A percentile compares a stretch with the other conserved stretches of the same genome.
Conservation (phyloP, 2,329 filamentous ascomycete genomes). For the Hyphodiscus sp. region DNA sequence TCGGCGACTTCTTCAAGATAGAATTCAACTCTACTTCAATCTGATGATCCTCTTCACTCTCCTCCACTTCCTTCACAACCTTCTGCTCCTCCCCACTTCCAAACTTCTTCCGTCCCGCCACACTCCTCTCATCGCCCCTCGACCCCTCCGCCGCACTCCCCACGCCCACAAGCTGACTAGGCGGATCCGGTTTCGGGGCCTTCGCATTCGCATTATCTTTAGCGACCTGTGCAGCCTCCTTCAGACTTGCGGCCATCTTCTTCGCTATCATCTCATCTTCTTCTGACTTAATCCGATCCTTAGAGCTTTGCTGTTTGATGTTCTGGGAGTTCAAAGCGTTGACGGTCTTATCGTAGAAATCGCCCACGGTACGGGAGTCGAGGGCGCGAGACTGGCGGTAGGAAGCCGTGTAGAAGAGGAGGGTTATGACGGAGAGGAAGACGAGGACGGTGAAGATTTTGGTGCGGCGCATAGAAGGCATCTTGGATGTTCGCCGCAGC, state of each 20-base stretch:
- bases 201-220: conserved; percentile 66
- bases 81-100: conserved; percentile 27
- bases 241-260: conserved; percentile 55
- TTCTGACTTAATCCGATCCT: conserved; percentile 27
- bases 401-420: conserved; percentile 67
- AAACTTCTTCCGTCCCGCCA: conserved; percentile 46
- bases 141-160: conserved; percentile 29
- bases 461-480: conserved; percentile 66
- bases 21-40: conserved; percentile 65
- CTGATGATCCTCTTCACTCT: conserved; percentile 54
- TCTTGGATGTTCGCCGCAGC: conserved; percentile 30
- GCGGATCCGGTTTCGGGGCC: conserved; percentile 52
- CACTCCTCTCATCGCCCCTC: conserved; percentile 29
- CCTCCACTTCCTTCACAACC: conserved; percentile 29
- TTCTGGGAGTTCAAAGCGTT: conserved; percentile 39
- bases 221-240: conserved; percentile 61
- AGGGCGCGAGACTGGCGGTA: conserved; percentile 40
- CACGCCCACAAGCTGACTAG: conserved; percentile 46
- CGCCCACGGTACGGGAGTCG: conserved; percentile 41
- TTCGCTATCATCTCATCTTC: conserved; percentile 50
- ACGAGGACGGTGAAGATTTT: conserved; percentile 60
- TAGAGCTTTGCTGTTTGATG: conserved; percentile 1
- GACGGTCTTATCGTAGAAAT: conserved; percentile 56
- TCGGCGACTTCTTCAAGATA: conserved; percentile 78
- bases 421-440: conserved; percentile 56